These are phyloP conservation scores for Lagenidium giganteum DNA, from an alignment of 352 stramenopile genomes.

Conservation along the genomic window DNA sequence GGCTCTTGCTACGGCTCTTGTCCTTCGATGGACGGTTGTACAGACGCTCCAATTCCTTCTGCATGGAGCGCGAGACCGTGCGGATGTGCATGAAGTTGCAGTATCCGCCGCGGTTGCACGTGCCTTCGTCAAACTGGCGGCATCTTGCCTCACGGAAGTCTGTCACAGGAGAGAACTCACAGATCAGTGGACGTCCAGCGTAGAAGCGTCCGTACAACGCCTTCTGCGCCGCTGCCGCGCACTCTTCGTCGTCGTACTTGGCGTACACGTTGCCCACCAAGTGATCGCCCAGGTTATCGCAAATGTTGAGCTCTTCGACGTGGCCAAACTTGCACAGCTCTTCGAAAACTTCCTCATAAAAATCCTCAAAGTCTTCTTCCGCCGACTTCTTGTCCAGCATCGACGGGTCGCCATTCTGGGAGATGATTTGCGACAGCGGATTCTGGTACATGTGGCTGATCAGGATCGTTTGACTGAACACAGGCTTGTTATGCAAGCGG, in stretches of 20 bases:
- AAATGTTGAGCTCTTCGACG: conserved; percentile 98
- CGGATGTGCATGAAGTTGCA: conserved; percentile 99
- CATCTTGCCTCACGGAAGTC: conserved; percentile 98
- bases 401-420: conserved; percentile 78
- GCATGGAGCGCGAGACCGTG: conserved; percentile 80
- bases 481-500: conserved; percentile 97
- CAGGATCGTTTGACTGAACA: conserved; percentile 98
- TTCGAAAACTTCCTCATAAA: conserved; percentile 97
- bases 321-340: conserved; percentile 98
- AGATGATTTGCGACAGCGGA: conserved; percentile 86
- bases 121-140: conserved; percentile 98
- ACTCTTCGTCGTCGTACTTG: conserved; percentile 99
- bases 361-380: conserved; percentile 97
- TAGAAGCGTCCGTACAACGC: conserved; percentile 97
- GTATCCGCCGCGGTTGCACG: conserved; percentile 95
- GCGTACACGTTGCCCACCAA: conserved; percentile 99
- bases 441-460: conserved; percentile 99
- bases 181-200: conserved; percentile 92
- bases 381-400: conserved; percentile 86
- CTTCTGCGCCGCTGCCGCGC: conserved; percentile 95
- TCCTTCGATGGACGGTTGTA: conserved; percentile 67
- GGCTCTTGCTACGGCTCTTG: conserved; percentile 42
- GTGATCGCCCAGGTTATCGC: conserved; percentile 99
- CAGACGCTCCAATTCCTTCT: conserved; percentile 79
- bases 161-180: conserved; percentile 98